Conservation (phyloP, 2,329 filamentous ascomycete species). For the Rosellinia necatrix region DNA sequence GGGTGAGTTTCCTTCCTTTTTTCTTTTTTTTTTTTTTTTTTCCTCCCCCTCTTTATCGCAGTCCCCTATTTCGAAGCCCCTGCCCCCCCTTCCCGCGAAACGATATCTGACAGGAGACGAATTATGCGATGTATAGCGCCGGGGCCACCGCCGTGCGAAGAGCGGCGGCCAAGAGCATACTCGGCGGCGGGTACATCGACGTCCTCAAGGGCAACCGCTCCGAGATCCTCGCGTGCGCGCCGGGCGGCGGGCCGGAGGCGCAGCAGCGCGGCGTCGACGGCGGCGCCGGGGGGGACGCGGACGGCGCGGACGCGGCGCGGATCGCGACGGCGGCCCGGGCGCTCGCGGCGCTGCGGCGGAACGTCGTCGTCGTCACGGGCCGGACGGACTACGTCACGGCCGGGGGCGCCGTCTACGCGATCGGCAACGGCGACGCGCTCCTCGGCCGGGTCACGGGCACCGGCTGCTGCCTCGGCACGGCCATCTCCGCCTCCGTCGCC, state of each 20-base stretch:
- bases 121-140: constrained; percentile 56
- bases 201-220: constrained; percentile 94
- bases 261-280: constrained; percentile 92
- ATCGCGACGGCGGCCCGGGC: constrained; percentile 65
- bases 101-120: constrained; percentile 7
- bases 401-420: constrained; percentile 66
- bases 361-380: constrained; percentile 83
- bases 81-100: no score
- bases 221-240: constrained; percentile 79
- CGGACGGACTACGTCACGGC: constrained; percentile 77
- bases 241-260: constrained; percentile 44
- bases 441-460: constrained; percentile 76
- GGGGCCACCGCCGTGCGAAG: constrained; percentile 79
- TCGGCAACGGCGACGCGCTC: constrained; percentile 77
- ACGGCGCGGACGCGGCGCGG: constrained; percentile 56
- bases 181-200: constrained; percentile 77
- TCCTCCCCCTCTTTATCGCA: no score
- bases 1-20: constrained; percentile 56
- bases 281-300: constrained; percentile 58
- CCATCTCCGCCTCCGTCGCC: constrained; percentile 75
- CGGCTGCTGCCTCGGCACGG: constrained; percentile 84
- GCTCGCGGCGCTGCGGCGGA: constrained; percentile 70
- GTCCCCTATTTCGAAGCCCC: not conserved
- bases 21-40: no score
- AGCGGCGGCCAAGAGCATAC: constrained; percentile 70